A percentile compares a stretch with the other conserved stretches of the same genome.
Evolutionary conservation across 2,329 filamentous ascomycete species (phyloP).

Genomic region (Aspergillus pseudotamarii): DNA sequence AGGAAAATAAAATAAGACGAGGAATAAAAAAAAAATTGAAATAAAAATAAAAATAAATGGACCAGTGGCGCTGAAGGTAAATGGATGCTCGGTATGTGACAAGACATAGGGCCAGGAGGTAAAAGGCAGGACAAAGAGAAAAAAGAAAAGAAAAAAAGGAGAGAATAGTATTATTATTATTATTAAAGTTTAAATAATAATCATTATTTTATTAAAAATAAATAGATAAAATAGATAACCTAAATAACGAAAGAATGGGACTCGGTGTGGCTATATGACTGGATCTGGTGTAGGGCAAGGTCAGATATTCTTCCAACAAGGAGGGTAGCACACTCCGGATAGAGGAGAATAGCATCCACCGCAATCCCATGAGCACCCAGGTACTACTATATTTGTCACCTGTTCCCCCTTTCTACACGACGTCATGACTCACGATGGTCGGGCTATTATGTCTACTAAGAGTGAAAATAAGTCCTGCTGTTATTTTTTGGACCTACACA

Average conservation of each 20-base stretch:
- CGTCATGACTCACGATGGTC: constrained; percentile 29
- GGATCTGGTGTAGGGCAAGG: constrained; percentile 16
- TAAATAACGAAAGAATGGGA: background rate
- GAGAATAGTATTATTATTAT: background rate
- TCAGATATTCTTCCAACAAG: constrained; percentile 17
- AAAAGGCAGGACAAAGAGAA: background rate
- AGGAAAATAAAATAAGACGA: constrained; percentile 6
- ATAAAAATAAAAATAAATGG: constrained; percentile 17
- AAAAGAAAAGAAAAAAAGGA: background rate
- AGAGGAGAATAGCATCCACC: constrained; percentile 21
- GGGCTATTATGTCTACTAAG: constrained; percentile 11
- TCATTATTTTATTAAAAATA: background rate
- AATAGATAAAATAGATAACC: background rate
- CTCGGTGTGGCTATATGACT: constrained; percentile 12
- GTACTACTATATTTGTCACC: constrained; percentile 30
- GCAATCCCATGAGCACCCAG: constrained; percentile 30
- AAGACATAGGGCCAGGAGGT: background rate
- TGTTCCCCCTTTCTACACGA: constrained; percentile 20
- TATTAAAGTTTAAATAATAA: background rate
- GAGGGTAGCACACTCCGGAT: constrained; percentile 29
- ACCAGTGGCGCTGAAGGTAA: constrained; percentile 19
- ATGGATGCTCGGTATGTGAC: constrained; percentile 6
- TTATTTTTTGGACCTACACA: constrained; percentile 8
- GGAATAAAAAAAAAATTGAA: constrained; percentile 8
- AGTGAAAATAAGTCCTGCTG: background rate